phyloP scores from a whole-genome alignment of 1,284 basidiomycete genomes.

The Pterulicium gracile region DNA sequence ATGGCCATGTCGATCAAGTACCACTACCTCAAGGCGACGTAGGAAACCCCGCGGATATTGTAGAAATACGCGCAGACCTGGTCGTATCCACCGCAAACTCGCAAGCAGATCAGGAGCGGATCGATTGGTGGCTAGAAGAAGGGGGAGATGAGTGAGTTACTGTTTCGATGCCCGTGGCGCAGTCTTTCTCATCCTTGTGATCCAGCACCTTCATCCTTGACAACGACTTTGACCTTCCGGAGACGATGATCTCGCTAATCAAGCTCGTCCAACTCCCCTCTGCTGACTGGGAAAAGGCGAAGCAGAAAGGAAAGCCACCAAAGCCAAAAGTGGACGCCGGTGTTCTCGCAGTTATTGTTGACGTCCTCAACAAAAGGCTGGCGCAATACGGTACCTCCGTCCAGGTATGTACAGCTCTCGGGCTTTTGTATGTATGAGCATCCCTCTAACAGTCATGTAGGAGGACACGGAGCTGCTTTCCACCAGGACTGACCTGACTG shows the following conservation, averaged over 20 bases:
- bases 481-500: constrained; percentile 18
- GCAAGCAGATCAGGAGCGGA: constrained; percentile 36
- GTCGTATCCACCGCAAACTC: constrained; percentile 39
- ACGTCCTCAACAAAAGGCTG: constrained; percentile 41
- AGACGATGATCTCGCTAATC: constrained; percentile 59
- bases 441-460: constrained; percentile 13
- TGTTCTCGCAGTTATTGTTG: constrained; percentile 32
- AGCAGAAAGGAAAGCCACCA: constrained; percentile 68
- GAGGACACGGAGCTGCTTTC: constrained; percentile 44
- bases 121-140: constrained; percentile 88
- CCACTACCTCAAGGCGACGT: constrained; percentile 32
- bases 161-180: constrained; percentile 4
- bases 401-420: constrained; percentile 30
- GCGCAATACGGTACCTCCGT: constrained; percentile 46
- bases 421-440: constrained; percentile 5
- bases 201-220: constrained; percentile 53
- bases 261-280: constrained; percentile 54
- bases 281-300: constrained; percentile 55
- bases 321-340: constrained; percentile 53
- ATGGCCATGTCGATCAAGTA: constrained; percentile 86
- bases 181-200: constrained; percentile 4
- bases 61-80: constrained; percentile 77
- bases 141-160: constrained; percentile 79
- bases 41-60: constrained; percentile 82
- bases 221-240: constrained; percentile 45